These are phyloP conservation scores for Phytopythium cucurbitacearum DNA, from an alignment of 352 stramenopile species.

Conservation along the genomic window DNA sequence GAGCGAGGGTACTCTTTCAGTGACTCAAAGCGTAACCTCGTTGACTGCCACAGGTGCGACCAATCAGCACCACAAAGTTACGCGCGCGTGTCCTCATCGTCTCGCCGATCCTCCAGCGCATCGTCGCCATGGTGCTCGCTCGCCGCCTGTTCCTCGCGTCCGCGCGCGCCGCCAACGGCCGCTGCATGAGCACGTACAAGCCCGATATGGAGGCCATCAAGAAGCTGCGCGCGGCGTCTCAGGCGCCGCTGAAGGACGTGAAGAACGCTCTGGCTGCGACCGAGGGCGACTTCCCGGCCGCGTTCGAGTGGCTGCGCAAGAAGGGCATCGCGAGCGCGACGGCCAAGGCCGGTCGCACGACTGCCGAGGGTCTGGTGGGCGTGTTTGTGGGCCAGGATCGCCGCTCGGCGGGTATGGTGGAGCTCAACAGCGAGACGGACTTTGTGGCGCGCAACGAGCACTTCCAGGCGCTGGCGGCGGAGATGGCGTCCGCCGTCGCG, in stretches of 20 bases:
- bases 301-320: conserved; percentile 88
- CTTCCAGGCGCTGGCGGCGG: conserved; percentile 77
- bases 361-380: conserved; percentile 71
- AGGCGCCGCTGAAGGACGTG: conserved; percentile 87
- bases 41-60: too few species aligned
- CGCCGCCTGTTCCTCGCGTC: not conserved
- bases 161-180: conserved; percentile 3
- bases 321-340: conserved; percentile 82
- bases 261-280: conserved; percentile 84
- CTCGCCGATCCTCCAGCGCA: not conserved
- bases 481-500: conserved; percentile 43
- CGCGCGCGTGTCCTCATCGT: not conserved
- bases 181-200: conserved; percentile 71
- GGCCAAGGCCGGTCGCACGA: conserved; percentile 72
- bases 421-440: conserved; percentile 95
- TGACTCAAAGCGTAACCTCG: too few species aligned
- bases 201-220: conserved; percentile 85
- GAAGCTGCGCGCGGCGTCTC: conserved; percentile 81
- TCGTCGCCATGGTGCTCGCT: not conserved
- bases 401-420: conserved; percentile 70
- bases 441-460: conserved; percentile 93
- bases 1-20: too few species aligned
- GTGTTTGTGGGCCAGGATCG: conserved; percentile 38
- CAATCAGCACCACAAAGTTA: not conserved
- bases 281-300: conserved; percentile 72